A percentile compares a stretch with the other conserved stretches of the same genome.
Conservation (phyloP, 2,329 filamentous ascomycete genomes). For the Trichoderma sp. region DNA sequence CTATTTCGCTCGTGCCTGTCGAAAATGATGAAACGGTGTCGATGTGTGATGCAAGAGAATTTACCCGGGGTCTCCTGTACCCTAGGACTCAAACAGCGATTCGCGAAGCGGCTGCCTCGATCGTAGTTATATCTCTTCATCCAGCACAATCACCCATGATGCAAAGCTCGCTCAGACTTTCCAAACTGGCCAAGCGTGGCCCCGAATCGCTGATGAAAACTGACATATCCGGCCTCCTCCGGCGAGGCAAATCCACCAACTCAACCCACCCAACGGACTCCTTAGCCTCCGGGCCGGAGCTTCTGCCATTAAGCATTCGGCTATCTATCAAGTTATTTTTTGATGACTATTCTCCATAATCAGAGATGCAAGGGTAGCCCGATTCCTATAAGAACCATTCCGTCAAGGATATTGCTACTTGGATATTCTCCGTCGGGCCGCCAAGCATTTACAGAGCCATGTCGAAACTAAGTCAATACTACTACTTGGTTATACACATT, state of each 20-base stretch:
- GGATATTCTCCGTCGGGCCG: not conserved
- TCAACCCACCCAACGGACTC: not conserved
- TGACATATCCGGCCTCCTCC: not conserved
- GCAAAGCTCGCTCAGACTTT: conserved; percentile 14
- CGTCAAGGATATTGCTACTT: not conserved
- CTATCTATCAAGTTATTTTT: not conserved
- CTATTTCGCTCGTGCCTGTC: not conserved
- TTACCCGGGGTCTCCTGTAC: not conserved
- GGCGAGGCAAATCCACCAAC: not conserved
- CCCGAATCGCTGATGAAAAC: not conserved
- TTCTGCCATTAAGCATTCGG: not conserved
- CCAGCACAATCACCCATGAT: not conserved
- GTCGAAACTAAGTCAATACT: not conserved
- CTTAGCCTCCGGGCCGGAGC: not conserved
- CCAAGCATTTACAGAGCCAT: not conserved
- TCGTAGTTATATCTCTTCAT: not conserved
- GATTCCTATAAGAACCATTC: not conserved
- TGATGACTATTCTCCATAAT: not conserved
- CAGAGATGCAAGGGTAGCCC: not conserved
- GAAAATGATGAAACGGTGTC: not conserved
- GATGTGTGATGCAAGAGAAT: not conserved
- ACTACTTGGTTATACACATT: not conserved
- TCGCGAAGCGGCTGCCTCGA: not conserved
- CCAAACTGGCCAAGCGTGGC: conserved; percentile 13
- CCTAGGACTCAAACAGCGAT: not conserved